These are phyloP conservation scores for Corynascus novoguineensis DNA, from an alignment of 495 filamentous ascomycete genomes.

Conservation along the genomic window DNA sequence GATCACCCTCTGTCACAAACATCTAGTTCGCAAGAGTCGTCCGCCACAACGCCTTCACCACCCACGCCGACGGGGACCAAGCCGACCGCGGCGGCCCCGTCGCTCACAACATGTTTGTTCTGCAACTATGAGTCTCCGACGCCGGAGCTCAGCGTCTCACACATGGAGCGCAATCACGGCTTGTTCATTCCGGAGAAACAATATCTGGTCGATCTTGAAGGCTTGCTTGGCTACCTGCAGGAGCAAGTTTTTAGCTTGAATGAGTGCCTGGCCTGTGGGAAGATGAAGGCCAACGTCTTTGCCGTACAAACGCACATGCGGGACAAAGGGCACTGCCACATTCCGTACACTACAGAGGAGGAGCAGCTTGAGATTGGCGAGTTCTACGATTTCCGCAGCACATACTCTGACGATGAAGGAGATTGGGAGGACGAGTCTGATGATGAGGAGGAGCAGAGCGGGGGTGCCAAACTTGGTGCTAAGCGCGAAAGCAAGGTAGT, in stretches of 20 bases:
- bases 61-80: constrained; percentile 22
- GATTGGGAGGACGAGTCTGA: constrained; percentile 66
- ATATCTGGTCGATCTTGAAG: constrained; percentile 75
- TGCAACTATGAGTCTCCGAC: constrained; percentile 76
- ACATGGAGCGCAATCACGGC: constrained; percentile 90
- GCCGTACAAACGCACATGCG: constrained; percentile 93
- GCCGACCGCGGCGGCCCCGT: constrained; percentile 24
- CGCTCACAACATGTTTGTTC: constrained; percentile 75
- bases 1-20: constrained; percentile 34
- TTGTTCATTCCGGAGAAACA: constrained; percentile 90
- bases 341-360: constrained; percentile 81
- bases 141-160: constrained; percentile 64
- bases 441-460: constrained; percentile 52
- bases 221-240: constrained; percentile 69
- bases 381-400: constrained; percentile 94
- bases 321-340: constrained; percentile 93
- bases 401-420: constrained; percentile 67
- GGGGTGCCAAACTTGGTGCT: constrained; percentile 54
- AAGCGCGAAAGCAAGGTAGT: constrained; percentile 44
- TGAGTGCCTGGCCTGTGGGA: constrained; percentile 69
- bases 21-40: constrained; percentile 31
- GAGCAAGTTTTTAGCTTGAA: constrained; percentile 73
- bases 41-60: constrained; percentile 30
- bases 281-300: constrained; percentile 62
- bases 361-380: constrained; percentile 96